Conservation (phyloP, 148 eudicot species). For the Polygonum maritimum region DNA sequence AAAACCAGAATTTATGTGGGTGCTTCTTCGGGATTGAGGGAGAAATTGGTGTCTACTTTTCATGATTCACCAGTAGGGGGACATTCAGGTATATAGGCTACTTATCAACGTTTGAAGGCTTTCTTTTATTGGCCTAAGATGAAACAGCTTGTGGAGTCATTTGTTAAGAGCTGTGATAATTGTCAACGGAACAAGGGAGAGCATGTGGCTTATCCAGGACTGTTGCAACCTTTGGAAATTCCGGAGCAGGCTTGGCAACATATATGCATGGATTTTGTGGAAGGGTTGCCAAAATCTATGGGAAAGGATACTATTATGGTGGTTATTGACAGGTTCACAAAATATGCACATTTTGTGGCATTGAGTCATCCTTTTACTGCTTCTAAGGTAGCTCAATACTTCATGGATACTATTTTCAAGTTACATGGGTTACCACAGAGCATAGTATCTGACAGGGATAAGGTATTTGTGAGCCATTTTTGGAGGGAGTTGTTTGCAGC, state of each 20-base stretch:
- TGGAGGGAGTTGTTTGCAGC: not conserved
- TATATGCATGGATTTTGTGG: not conserved
- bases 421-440: not conserved
- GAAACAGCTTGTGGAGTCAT: not conserved
- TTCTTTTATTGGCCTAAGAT: not conserved
- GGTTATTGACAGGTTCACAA: not conserved
- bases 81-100: not conserved
- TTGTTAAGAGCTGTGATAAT: not conserved
- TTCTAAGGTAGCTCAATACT: not conserved
- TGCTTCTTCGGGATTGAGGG: not conserved
- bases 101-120: not conserved
- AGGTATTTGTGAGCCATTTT: not conserved
- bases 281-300: not conserved
- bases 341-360: not conserved
- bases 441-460: not conserved
- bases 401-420: not conserved
- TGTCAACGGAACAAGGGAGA: not conserved
- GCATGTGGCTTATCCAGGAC: not conserved
- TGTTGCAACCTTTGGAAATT: not conserved
- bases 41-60: not conserved
- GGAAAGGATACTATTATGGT: not conserved
- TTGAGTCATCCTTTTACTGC: not conserved
- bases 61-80: not conserved
- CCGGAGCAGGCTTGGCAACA: not conserved
- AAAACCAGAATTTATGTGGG: not conserved